Percentiles rank a stretch among this genome's conserved stretches.
phyloP scores from a whole-genome alignment of 306 rosid species.

The Vigna trinervia region DNA sequence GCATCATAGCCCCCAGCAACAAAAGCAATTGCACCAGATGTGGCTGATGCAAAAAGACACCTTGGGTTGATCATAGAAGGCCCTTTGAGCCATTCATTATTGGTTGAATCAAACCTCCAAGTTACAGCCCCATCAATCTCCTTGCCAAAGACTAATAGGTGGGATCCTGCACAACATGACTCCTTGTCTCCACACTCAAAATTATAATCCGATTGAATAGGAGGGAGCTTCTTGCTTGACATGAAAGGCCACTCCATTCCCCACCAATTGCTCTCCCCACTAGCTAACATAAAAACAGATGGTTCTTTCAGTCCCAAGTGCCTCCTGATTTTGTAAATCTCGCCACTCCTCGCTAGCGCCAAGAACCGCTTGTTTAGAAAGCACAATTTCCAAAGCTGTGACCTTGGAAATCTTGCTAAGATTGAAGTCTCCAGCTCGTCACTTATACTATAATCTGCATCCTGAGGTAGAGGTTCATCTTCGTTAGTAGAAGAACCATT shows the following conservation, averaged over 20 bases:
- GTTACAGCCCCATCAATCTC: conserved; percentile 62
- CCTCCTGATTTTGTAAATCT: conserved; percentile 66
- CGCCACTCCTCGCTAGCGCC: conserved; percentile 60
- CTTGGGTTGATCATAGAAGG: conserved; percentile 76
- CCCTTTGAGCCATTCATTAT: conserved; percentile 69
- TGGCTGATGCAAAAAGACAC: conserved; percentile 81
- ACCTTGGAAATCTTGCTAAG: conserved; percentile 75
- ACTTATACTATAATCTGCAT: conserved; percentile 82
- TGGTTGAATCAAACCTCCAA: conserved; percentile 64
- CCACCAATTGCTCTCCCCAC: conserved; percentile 79
- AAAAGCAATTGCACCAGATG: conserved; percentile 64
- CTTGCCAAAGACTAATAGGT: conserved; percentile 74
- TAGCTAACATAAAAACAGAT: conserved; percentile 72
- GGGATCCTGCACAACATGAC: conserved; percentile 79
- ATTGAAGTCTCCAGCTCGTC: conserved; percentile 76
- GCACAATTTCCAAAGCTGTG: conserved; percentile 65
- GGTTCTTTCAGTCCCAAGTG: conserved; percentile 66
- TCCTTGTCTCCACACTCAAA: conserved; percentile 71
- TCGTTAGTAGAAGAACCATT: conserved; percentile 53
- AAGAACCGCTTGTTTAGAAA: conserved; percentile 65
- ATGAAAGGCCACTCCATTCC: conserved; percentile 65
- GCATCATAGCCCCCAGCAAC: conserved; percentile 79
- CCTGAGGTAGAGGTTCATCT: conserved; percentile 66
- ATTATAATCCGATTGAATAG: conserved; percentile 59
- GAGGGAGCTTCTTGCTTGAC: conserved; percentile 63